Conservation (phyloP, 2,329 filamentous ascomycete genomes). For the Trichoderma semiorbis region DNA sequence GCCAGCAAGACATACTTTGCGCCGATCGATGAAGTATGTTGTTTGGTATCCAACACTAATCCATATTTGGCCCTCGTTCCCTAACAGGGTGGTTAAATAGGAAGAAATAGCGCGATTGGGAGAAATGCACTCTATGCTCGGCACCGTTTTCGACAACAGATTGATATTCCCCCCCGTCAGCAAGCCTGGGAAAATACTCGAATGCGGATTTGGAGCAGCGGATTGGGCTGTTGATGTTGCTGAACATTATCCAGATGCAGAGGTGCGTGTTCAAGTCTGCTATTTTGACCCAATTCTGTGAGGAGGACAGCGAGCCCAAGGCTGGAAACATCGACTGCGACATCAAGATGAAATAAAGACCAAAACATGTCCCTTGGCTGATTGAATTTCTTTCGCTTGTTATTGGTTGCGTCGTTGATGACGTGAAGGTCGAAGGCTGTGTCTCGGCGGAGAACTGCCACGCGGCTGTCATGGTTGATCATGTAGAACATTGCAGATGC, state of each 20-base stretch:
- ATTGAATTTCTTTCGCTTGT: not conserved
- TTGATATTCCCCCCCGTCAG: constrained; percentile 67
- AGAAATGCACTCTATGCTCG: constrained; percentile 60
- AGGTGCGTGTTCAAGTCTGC: constrained; percentile 45
- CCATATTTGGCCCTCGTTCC: not conserved
- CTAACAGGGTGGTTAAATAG: constrained; percentile 38
- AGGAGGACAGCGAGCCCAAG: not conserved
- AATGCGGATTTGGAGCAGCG: constrained; percentile 70
- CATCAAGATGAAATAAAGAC: not conserved
- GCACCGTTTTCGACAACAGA: constrained; percentile 61
- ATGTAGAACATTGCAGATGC: not conserved
- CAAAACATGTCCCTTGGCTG: too few relatives aligned
- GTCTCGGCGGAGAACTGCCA: not conserved
- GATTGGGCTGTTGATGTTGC: constrained; percentile 69
- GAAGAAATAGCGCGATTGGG: constrained; percentile 65
- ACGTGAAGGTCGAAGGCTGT: not conserved
- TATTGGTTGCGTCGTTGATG: not conserved
- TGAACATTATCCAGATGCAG: constrained; percentile 58
- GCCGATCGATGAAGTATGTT: constrained; percentile 66
- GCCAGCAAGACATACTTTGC: constrained; percentile 63
- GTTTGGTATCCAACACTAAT: not conserved
- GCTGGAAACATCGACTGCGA: not conserved
- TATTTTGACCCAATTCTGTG: not conserved
- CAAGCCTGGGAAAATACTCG: constrained; percentile 58
- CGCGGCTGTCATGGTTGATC: too few relatives aligned